Percentiles rank a stretch among this genome's conserved stretches.
These are phyloP conservation scores for Xylaria sp. DNA, from an alignment of 2,329 filamentous ascomycete genomes.

Conservation along the genomic window DNA sequence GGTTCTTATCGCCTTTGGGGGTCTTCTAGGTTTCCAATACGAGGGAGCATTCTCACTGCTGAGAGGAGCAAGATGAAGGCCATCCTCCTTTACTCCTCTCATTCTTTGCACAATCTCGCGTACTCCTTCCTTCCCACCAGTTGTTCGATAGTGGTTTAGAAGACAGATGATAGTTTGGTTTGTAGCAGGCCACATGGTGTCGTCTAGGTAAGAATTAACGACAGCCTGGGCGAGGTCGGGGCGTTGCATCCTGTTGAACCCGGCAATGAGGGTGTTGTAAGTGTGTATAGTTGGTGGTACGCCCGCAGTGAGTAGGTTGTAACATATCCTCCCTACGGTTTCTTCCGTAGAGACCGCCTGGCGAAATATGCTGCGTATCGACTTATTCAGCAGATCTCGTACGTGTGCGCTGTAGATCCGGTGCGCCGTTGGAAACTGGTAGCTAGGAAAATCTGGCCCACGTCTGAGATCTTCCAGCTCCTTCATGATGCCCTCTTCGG, in stretches of 20 bases:
- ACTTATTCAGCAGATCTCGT: slow-evolving; percentile 42
- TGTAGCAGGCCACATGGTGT: slow-evolving; percentile 59
- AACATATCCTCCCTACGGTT: slow-evolving; percentile 62
- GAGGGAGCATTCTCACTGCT: slow-evolving; percentile 49
- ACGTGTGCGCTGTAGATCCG: slow-evolving; percentile 23
- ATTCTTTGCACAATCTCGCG: slow-evolving; percentile 59
- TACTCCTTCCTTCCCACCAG: slow-evolving; percentile 56
- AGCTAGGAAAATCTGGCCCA: slow-evolving; percentile 43
- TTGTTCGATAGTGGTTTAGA: slow-evolving; percentile 61
- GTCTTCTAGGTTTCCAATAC: slow-evolving; percentile 39
- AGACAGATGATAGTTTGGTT: slow-evolving; percentile 61
- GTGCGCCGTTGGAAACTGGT: slow-evolving; percentile 39
- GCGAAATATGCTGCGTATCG: slow-evolving; percentile 48
- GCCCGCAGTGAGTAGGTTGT: slow-evolving; percentile 73
- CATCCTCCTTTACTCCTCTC: slow-evolving; percentile 54
- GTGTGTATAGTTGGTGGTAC: slow-evolving; percentile 74
- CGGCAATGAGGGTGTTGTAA: slow-evolving; percentile 76
- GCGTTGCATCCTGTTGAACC: slow-evolving; percentile 66
- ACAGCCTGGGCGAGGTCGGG: slow-evolving; percentile 64
- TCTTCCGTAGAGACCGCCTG: slow-evolving; percentile 43
- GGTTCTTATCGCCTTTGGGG: slow-evolving; percentile 55
- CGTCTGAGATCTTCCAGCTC: slow-evolving; percentile 40
- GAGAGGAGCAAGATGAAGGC: slow-evolving; percentile 43
- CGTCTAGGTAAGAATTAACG: slow-evolving; percentile 61
- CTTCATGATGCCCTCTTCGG: slow-evolving; percentile 21